Conservation (phyloP, 306 rosid species). For the Glycine soja region DNA sequence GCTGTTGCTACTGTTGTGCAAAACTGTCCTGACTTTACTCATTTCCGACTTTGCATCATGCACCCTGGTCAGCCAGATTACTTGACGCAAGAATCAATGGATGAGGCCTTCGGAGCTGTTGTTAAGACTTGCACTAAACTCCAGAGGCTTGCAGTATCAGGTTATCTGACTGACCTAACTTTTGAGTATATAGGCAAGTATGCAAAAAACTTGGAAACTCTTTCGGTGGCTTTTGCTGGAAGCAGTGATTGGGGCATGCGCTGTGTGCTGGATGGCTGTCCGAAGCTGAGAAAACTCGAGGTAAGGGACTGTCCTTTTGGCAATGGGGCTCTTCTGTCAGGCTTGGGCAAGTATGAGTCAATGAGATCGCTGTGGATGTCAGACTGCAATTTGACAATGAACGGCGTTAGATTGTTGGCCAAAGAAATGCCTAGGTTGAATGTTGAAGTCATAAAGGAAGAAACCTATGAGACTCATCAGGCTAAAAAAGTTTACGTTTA, state of each 20-base stretch:
- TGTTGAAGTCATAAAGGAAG: conserved; percentile 80
- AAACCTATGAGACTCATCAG: conserved; percentile 45
- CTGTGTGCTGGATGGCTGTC: conserved; percentile 78
- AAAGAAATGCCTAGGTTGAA: conserved; percentile 78
- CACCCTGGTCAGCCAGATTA: conserved; percentile 72
- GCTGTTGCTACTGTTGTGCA: conserved; percentile 84
- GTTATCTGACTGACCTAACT: conserved; percentile 72
- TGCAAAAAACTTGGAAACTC: conserved; percentile 81
- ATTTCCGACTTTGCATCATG: conserved; percentile 90
- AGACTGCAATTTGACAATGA: conserved; percentile 72
- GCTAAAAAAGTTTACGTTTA: conserved; percentile 76
- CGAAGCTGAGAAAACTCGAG: conserved; percentile 83
- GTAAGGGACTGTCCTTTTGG: conserved; percentile 90
- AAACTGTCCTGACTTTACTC: conserved; percentile 85
- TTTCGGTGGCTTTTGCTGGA: conserved; percentile 90
- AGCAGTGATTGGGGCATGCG: conserved; percentile 81
- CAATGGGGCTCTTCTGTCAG: conserved; percentile 70
- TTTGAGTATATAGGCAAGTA: conserved; percentile 80
- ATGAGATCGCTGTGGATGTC: conserved; percentile 96
- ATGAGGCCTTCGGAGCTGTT: conserved; percentile 85
- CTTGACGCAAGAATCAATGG: conserved; percentile 71
- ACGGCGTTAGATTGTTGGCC: conserved; percentile 64
- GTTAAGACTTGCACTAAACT: conserved; percentile 81
- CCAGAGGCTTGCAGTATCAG: conserved; percentile 82
- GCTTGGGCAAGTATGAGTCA: conserved; percentile 69